Conservation (phyloP, 331 rosid species). For the Malus hybrid region DNA sequence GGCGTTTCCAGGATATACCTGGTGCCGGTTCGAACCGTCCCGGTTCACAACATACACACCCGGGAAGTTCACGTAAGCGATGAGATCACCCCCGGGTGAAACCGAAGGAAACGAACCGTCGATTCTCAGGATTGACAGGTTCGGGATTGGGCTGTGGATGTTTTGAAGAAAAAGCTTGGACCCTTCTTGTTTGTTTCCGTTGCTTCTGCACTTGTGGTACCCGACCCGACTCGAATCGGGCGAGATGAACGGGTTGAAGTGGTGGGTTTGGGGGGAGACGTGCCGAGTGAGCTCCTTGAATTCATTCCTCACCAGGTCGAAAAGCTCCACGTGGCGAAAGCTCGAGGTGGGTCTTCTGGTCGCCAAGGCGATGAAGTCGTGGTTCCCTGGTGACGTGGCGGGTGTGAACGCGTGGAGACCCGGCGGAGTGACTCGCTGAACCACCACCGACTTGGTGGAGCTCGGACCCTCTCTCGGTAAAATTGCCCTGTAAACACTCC, state of each 20-base stretch:
- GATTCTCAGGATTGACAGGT: constrained; percentile 51
- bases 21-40: constrained; percentile 62
- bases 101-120: constrained; percentile 72
- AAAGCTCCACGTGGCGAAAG: constrained; percentile 74
- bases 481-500: constrained; percentile 68
- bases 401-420: constrained; percentile 89
- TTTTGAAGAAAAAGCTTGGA: constrained; percentile 48
- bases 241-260: constrained; percentile 83
- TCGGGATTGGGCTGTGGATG: constrained; percentile 42
- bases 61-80: constrained; percentile 55
- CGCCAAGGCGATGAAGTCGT: constrained; percentile 70
- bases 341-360: constrained; percentile 54
- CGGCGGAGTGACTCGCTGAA: constrained; percentile 78
- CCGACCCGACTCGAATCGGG: constrained; percentile 57
- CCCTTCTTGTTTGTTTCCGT: constrained; percentile 13
- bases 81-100: constrained; percentile 58
- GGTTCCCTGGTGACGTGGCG: constrained; percentile 62
- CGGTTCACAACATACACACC: constrained; percentile 55
- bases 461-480: constrained; percentile 30
- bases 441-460: constrained; percentile 29
- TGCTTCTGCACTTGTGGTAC: constrained; percentile 77
- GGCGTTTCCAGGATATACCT: constrained; percentile 36
- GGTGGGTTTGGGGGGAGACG: constrained; percentile 56
- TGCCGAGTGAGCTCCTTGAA: constrained; percentile 62
- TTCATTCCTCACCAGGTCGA: constrained; percentile 37